These are phyloP conservation scores for Ogataea pini DNA, from an alignment of 805 yeast genomes.

Conservation along the genomic window DNA sequence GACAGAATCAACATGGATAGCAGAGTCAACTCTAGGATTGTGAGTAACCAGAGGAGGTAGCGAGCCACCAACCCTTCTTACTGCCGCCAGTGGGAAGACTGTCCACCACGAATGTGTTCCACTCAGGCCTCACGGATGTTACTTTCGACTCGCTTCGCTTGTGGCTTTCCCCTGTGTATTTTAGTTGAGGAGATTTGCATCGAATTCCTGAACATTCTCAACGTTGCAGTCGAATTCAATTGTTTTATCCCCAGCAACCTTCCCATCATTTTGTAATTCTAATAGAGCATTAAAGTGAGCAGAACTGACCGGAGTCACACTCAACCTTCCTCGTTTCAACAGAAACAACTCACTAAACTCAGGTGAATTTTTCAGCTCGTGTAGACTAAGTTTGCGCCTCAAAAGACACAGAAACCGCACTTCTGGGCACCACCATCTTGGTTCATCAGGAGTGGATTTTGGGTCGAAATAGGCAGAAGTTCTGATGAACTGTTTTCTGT, in stretches of 20 bases:
- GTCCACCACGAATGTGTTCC: no score
- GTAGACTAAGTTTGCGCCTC: constrained; percentile 42
- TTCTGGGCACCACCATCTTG: constrained; percentile 61
- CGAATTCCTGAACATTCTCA: constrained; percentile 12
- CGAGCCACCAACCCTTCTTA: background rate
- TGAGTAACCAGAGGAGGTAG: constrained; percentile 11
- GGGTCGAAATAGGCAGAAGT: constrained; percentile 50
- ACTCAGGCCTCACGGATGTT: no score
- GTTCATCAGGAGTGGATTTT: constrained; percentile 41
- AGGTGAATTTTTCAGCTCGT: constrained; percentile 37
- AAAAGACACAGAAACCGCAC: constrained; percentile 46
- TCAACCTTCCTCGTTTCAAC: constrained; percentile 49
- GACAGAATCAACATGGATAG: constrained; percentile 83
- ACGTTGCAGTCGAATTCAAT: constrained; percentile 26
- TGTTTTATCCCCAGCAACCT: constrained; percentile 1
- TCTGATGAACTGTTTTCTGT: constrained; percentile 42
- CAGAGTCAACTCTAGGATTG: constrained; percentile 48
- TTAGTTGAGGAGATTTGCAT: constrained; percentile 8
- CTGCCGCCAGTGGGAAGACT: no score
- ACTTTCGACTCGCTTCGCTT: background rate
- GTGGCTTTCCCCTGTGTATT: background rate
- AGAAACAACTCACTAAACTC: constrained; percentile 44
- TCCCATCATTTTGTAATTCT: constrained; percentile 35
- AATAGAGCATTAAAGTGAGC: constrained; percentile 44
- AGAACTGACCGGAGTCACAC: constrained; percentile 50